Conservation (phyloP, 768 basidiomycete species). For the Phaeotremella fagi region DNA sequence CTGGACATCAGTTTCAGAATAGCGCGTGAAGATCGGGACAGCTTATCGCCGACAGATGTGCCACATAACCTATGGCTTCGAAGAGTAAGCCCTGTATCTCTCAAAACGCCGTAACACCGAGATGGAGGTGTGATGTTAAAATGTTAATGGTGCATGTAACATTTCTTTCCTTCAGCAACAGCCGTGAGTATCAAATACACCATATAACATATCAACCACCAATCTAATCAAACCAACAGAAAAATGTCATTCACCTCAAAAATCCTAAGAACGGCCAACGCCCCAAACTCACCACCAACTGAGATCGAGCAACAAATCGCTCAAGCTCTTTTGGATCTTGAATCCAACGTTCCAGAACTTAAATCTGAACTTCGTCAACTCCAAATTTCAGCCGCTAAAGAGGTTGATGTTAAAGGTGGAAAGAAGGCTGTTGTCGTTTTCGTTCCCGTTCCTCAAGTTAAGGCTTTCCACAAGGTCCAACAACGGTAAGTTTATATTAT, state of each 20-base stretch:
- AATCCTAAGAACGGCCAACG: slow-evolving; percentile 94
- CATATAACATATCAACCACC: neutral
- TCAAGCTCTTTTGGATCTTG: slow-evolving; percentile 94
- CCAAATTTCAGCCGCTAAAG: slow-evolving; percentile 96
- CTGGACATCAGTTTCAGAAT: neutral
- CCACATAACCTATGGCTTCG: neutral
- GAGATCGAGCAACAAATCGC: slow-evolving; percentile 97
- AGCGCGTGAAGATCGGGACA: neutral
- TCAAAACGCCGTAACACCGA: neutral
- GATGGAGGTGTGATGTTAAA: neutral
- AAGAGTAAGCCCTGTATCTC: neutral
- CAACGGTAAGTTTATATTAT: slow-evolving; percentile 61
- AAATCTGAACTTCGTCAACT: slow-evolving; percentile 91
- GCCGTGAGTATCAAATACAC: neutral
- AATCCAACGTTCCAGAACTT: slow-evolving; percentile 96
- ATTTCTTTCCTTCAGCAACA: neutral
- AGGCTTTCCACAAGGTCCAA: slow-evolving; percentile 98
- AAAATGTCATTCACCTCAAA: slow-evolving; percentile 54
- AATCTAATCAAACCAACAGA: slow-evolving; percentile 10
- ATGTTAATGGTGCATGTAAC: neutral
- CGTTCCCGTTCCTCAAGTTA: slow-evolving; percentile 92
- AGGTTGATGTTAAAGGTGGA: slow-evolving; percentile 97
- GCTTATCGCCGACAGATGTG: neutral
- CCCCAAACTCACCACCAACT: slow-evolving; percentile 78
- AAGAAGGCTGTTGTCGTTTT: slow-evolving; percentile 99